Evolutionary conservation across 768 basidiomycete species (phyloP), one percentile per base, ranked within the genome.

Genomic region (Termitomyces sp.): DNA sequence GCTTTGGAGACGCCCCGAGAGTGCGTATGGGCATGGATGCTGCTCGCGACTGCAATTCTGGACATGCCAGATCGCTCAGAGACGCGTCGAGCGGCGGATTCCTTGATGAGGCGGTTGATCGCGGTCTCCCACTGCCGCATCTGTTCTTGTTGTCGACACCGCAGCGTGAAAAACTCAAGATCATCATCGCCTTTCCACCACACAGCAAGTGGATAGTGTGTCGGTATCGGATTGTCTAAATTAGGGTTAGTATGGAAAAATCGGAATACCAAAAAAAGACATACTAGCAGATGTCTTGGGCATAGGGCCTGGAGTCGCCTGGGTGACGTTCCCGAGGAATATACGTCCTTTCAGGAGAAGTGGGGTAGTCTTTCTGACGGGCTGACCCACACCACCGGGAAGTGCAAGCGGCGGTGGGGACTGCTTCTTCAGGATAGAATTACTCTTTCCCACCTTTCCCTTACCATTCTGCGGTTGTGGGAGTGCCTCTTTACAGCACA

Each of bases 141-240:
- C 62, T 94, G 91, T 62, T 98, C 97, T 65, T 98, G 93, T 11
- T 86, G 85, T 42, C 91, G 84, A 69, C 96, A 97, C 52, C 93
- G 90, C 50, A 99, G 81, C 25, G 94, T 92, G 71, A 99, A 98
- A 64, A 83, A 94, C 64, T 98, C 97, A 39, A 93, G 75, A 62
- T 91, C 90, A 61, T 94, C 89, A 63, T 97, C 95, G 5, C 93
- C 93, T 64, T 89, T 86, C 94, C 94, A 98, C 82, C 87, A 94
- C 5, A 97, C 90, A 35, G 91, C 86, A 32, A 98, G 83, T 7
- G 91, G 86, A 66, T 91, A 86, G 64, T 84, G 77, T 22, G 82
- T 80, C 66, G 76, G 74, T 35, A 74, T 71, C 11, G 76, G 73
- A 25, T 79, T 74, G 23, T 76, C 82, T 84, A 57, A 16, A 49